A percentile compares a stretch with the other conserved stretches of the same genome.
phyloP scores from a whole-genome alignment of 2,329 filamentous ascomycete genomes.

The Clarireedia hainanense region DNA sequence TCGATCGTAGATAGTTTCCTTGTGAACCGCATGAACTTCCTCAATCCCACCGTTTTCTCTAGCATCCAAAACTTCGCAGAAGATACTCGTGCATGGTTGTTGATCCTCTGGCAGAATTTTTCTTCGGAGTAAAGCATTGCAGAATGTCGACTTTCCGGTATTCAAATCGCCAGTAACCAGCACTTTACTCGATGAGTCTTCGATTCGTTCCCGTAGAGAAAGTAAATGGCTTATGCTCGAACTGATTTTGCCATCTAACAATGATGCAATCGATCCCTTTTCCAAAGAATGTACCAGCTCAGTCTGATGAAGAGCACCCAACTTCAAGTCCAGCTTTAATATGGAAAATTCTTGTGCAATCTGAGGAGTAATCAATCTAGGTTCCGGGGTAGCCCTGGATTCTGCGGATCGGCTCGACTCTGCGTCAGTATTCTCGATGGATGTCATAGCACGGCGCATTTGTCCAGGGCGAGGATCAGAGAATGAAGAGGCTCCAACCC shows the following conservation, averaged over 20 bases:
- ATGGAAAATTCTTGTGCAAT: constrained; percentile 95
- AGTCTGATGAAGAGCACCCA: constrained; percentile 76
- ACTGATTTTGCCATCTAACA: constrained; percentile 89
- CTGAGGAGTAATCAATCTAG: constrained; percentile 80
- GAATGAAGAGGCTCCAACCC: constrained; percentile 27
- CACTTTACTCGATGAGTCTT: constrained; percentile 96
- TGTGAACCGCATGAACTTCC: constrained; percentile 92
- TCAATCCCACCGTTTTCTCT: constrained; percentile 85
- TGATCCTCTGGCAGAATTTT: constrained; percentile 95
- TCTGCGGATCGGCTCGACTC: constrained; percentile 71
- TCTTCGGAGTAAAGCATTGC: constrained; percentile 87
- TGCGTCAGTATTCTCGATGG: constrained; percentile 51
- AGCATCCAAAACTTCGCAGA: constrained; percentile 92
- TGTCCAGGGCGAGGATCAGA: constrained; percentile 38
- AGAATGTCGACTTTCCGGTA: constrained; percentile 97
- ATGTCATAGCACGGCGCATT: constrained; percentile 65
- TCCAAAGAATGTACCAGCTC: constrained; percentile 93
- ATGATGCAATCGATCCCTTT: constrained; percentile 79
- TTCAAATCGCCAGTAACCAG: constrained; percentile 93
- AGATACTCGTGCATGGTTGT: constrained; percentile 96
- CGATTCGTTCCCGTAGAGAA: constrained; percentile 82
- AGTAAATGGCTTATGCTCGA: constrained; percentile 88
- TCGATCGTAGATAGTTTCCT: constrained; percentile 69
- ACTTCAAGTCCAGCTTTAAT: constrained; percentile 86
- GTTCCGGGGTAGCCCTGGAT: constrained; percentile 54